A percentile compares a stretch with the other conserved stretches of the same genome.
Conservation (phyloP, 306 rosid species). For the Quercus berberidifolia region DNA sequence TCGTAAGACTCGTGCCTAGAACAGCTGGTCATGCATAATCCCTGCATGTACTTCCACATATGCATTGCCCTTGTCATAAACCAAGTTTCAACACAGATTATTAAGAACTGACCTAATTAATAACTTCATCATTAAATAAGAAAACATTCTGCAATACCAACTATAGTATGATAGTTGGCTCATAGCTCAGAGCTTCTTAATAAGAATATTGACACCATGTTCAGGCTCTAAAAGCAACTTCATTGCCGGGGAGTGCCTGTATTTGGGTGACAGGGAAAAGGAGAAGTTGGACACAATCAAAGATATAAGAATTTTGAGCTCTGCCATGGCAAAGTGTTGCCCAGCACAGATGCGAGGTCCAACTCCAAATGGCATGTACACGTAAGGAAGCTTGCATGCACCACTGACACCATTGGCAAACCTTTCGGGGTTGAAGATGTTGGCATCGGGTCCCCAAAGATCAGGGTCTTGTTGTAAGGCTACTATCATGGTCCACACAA, state of each 20-base stretch:
- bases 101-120: too few species aligned
- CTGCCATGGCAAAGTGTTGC: conserved; percentile 25
- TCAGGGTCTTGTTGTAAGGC: conserved; percentile 15
- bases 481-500: conserved; percentile 4
- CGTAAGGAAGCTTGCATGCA: conserved; percentile 26
- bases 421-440: conserved; percentile 24
- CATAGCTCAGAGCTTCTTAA: conserved; percentile 26
- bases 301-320: conserved; percentile 28
- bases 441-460: conserved; percentile 25
- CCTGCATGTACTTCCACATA: too few species aligned
- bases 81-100: too few species aligned
- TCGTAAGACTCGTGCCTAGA: too few species aligned
- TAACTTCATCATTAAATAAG: too few species aligned
- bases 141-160: too few species aligned
- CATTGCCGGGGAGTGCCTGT: conserved; percentile 24
- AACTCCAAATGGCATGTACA: conserved; percentile 33
- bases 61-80: too few species aligned
- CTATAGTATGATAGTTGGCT: background rate
- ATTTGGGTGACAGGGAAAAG: conserved; percentile 37
- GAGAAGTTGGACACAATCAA: conserved; percentile 35
- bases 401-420: conserved; percentile 25
- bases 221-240: conserved; percentile 26
- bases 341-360: conserved; percentile 34
- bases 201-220: conserved; percentile 32
- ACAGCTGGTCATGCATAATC: too few species aligned